These are phyloP conservation scores for Saccharomyces hybrid DNA, from an alignment of 1,139 yeast genomes.

Conservation along the genomic window DNA sequence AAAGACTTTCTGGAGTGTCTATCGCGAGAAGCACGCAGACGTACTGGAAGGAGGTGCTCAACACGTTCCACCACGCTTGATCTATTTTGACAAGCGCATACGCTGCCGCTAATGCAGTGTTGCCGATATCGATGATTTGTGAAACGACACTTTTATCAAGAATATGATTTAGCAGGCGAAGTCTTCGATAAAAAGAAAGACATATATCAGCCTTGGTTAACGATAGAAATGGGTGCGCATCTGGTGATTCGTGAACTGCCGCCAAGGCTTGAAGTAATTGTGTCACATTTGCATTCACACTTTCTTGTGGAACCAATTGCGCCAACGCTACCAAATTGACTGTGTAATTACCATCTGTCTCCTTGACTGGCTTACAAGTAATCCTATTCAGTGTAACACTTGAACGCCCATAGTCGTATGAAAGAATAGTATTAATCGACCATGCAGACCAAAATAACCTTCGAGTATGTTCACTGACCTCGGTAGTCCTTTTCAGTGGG, in stretches of 20 bases:
- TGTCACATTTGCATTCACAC: neutral
- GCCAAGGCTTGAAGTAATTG: neutral
- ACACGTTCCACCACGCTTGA: conserved; percentile 10
- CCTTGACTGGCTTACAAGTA: conserved; percentile 5
- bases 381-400: conserved; percentile 5
- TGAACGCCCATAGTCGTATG: conserved; percentile 10
- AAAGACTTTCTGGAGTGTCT: conserved; percentile 9
- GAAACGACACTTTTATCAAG: conserved; percentile 6
- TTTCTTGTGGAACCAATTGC: neutral
- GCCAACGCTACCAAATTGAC: neutral
- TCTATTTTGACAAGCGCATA: conserved; percentile 4
- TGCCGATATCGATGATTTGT: conserved; percentile 7
- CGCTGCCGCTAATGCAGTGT: conserved; percentile 6
- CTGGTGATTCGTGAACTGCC: conserved; percentile 3
- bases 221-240: conserved; percentile 7
- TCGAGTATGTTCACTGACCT: conserved; percentile 4
- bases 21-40: conserved; percentile 10
- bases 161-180: conserved; percentile 6
- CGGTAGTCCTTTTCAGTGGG: neutral
- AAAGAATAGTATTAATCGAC: conserved; percentile 7
- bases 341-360: conserved; percentile 1
- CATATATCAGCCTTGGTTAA: conserved; percentile 9
- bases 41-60: conserved; percentile 9
- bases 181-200: conserved; percentile 9
- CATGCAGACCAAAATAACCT: conserved; percentile 11